Conservation (phyloP, 148 eudicot genomes). For the Chenopodium album region DNA sequence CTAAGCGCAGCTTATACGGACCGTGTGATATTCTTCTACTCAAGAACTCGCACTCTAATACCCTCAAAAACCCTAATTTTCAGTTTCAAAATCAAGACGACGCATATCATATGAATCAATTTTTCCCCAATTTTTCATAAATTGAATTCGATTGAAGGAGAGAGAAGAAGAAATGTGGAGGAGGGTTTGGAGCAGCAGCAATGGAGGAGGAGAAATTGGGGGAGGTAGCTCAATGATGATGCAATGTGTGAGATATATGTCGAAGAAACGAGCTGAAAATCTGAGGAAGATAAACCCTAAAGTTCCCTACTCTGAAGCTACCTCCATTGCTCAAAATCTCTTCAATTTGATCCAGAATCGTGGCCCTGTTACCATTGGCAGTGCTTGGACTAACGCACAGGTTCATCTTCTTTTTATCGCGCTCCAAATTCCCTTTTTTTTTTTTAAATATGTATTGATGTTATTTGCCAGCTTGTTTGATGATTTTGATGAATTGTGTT, state of each 20-base stretch:
- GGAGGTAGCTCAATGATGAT: constrained; percentile 12
- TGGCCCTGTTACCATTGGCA: constrained; percentile 30
- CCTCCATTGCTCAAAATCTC: constrained; percentile 35
- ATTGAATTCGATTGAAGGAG: too few species aligned
- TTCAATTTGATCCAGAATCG: constrained; percentile 26
- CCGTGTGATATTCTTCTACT: too few species aligned
- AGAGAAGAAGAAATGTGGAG: constrained; percentile 27
- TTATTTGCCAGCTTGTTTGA: too few species aligned
- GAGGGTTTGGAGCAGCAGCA: constrained; percentile 16
- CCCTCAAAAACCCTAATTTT: constrained; percentile 16
- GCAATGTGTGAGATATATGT: constrained; percentile 34
- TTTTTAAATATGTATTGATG: too few species aligned
- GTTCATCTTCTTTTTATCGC: not conserved
- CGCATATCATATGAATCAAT: too few species aligned
- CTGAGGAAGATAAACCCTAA: constrained; percentile 33
- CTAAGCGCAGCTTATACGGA: too few species aligned
- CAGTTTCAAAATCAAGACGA: not conserved
- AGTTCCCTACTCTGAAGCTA: constrained; percentile 38
- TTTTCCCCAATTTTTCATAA: too few species aligned
- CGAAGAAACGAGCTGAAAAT: constrained; percentile 35
- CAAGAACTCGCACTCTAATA: not conserved
- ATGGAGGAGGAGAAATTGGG: constrained; percentile 1
- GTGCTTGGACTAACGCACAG: constrained; percentile 32
- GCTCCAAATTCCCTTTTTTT: too few species aligned
- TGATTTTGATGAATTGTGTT: not conserved